Evolutionary conservation across 768 basidiomycete species (phyloP), one percentile per base, ranked within the genome.

Genomic region (Boletus fagicola): DNA sequence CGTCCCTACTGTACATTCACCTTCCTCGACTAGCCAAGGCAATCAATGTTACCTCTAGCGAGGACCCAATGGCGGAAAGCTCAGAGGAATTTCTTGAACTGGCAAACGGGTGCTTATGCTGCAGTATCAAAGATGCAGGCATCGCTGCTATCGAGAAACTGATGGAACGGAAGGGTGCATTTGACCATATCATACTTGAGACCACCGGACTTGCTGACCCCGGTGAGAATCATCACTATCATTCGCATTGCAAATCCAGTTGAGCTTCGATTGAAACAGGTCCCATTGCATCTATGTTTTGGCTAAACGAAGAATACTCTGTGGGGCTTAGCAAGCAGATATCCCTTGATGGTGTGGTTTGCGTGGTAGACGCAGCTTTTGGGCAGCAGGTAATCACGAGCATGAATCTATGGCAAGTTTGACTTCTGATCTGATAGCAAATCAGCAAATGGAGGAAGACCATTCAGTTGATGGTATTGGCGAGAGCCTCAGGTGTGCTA

Each of bases 171-270:
- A 92, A 89, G 66, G 94, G 93, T 26, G 82, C 83, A 1, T 95
- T 98, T 68, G 97, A 98, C 73, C 89, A 98, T 71, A 97, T 99
- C 61, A 76, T 99, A 43, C 79, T 99, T 16, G 97, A 99, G 74
- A 91, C 96, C 2, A 98, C 97, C 0, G 96, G 96, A 0, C 79
- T 98, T 9, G 96, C 96, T 11, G 96, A 98, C 76, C 96, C 96
- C 56, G 92, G 92, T 92, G 59, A 53, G 73, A 55, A 22, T 53
- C 39, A 11, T 24, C 20, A 43, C 36, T 10, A 44, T 47, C 45
- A 22, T 49, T 33, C 39, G 4, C 9, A 26, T 52, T 31, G 13
- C 40, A 35, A 39, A 49, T 46, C 12, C n/a, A 55, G 24, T 48
- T 22, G 51, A 64, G 8, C 53, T 33, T 52, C 3, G 28, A 56